Evolutionary conservation across 2,329 filamentous ascomycete species (phyloP), one percentile per base, ranked within the genome.

Genomic region (Trichoderma sp.): DNA sequence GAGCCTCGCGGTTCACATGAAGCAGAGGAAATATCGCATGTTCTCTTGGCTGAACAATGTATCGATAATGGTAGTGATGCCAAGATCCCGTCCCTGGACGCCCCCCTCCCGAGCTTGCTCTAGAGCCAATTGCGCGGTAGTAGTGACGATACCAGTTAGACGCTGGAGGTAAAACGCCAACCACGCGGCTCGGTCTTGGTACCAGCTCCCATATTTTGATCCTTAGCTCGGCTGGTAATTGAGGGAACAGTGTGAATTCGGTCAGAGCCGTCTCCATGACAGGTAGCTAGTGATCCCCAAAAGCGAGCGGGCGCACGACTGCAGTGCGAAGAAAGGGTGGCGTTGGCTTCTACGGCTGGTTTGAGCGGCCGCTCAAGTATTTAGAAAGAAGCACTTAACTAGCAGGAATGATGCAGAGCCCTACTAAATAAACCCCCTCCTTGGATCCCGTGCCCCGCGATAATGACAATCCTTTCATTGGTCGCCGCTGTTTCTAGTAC

Each of bases 201-300:
- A 65, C 61, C 14, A 30, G 46, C 55, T 65, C 34, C 61, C 61
- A 65, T 55, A 65, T 55, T 30, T 65, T 65, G 51, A 65, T 30
- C 18, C 61, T 39, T 13, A 65, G 37, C 34, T 65, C 61, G 14
- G 61, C 34, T 30, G 61, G 61, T 16, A 65, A 30, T 24, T 51
- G 61, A 30, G 61, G 24, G 13, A 65, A 65, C 2, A 30, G 34
- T 5, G 61, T 30, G 18, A 65, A 65, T 18, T 65, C 61, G 32
- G 24, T 28, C n/a, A 26, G 24, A 21, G 28, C 1, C 7, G 24
- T 34, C 32, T 39, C 60, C 61, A 56, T 65, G 4, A 10, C 32
- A 37, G 18, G 18, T 32, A 37, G 18, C 26, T 32, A 18, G 13
- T 32, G 16, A 18, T 54, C 11, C 7, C 21, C 16, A 24, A 13